Evolutionary conservation across 139 green algal species (phyloP).

Genomic region (Coccomyxa sp.): DNA sequence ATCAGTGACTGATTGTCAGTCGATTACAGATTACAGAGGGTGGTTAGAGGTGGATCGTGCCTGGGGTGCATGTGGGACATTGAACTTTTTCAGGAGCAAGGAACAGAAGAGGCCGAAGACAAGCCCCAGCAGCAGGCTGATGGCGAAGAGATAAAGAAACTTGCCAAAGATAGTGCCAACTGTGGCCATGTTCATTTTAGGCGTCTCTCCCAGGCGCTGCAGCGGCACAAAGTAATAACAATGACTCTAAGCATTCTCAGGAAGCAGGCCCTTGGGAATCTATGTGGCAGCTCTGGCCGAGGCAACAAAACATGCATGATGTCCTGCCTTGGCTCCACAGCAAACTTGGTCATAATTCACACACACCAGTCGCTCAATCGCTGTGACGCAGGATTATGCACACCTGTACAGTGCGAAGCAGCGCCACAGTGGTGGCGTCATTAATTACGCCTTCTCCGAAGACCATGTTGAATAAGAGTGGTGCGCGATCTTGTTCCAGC

Average conservation of each 20-base stretch:
- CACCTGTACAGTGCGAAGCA: slow-evolving; percentile 68
- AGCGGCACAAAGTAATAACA: neutral
- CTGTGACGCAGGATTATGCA: no score
- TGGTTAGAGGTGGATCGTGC: neutral
- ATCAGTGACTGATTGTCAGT: no score
- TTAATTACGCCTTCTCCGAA: slow-evolving; percentile 93
- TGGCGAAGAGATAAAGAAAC: slow-evolving; percentile 40
- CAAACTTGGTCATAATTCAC: no score
- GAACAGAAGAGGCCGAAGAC: slow-evolving; percentile 28
- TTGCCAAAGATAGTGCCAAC: slow-evolving; percentile 26
- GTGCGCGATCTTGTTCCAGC: slow-evolving; percentile 39
- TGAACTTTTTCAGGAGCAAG: slow-evolving; percentile 27
- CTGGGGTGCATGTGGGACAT: slow-evolving; percentile 21
- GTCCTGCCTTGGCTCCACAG: no score
- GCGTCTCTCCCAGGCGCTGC: slow-evolving; percentile 11
- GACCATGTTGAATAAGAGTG: slow-evolving; percentile 78
- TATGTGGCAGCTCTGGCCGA: neutral
- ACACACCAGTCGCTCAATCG: no score
- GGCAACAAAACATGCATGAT: neutral
- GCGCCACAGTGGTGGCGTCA: slow-evolving; percentile 79
- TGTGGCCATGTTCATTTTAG: slow-evolving; percentile 1
- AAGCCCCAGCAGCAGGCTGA: slow-evolving; percentile 27
- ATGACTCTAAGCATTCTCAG: neutral
- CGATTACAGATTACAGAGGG: no score
- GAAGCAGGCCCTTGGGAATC: neutral